Conservation (phyloP, 306 rosid species). For the Rosa chinensis region DNA sequence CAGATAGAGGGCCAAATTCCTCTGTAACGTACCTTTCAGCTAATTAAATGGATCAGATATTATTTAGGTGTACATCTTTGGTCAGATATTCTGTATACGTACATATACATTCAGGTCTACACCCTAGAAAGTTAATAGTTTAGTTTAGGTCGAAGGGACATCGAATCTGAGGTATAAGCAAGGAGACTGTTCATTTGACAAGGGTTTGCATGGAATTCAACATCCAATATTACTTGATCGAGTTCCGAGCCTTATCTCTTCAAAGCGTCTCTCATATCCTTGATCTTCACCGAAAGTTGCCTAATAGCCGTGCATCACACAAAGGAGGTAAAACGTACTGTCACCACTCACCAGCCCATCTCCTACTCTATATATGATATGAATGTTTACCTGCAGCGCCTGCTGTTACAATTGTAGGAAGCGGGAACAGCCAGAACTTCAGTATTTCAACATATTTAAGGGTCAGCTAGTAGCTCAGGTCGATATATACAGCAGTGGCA, state of each 20-base stretch:
- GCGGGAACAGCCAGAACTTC: neutral
- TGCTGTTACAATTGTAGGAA: neutral
- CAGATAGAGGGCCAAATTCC: neutral
- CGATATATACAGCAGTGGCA: neutral
- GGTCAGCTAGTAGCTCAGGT: neutral
- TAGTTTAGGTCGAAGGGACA: slow-evolving; percentile 29
- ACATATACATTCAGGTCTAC: neutral
- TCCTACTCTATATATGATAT: neutral
- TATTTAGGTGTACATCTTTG: neutral
- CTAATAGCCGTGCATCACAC: neutral
- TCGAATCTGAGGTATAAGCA: slow-evolving; percentile 21
- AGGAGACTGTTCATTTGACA: slow-evolving; percentile 35
- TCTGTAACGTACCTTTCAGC: neutral
- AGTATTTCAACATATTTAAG: neutral
- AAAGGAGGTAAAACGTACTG: neutral
- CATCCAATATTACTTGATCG: slow-evolving; percentile 12
- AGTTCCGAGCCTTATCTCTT: neutral
- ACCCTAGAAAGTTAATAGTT: neutral
- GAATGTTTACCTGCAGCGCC: neutral
- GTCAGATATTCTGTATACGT: neutral
- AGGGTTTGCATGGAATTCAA: slow-evolving; percentile 35
- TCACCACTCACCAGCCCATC: neutral
- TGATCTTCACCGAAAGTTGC: neutral
- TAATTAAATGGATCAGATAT: neutral
- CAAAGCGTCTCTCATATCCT: neutral